Base-by-base conservation (phyloP, 2,329 filamentous ascomycete species). In the Chalaropsis thielavioides region DNA sequence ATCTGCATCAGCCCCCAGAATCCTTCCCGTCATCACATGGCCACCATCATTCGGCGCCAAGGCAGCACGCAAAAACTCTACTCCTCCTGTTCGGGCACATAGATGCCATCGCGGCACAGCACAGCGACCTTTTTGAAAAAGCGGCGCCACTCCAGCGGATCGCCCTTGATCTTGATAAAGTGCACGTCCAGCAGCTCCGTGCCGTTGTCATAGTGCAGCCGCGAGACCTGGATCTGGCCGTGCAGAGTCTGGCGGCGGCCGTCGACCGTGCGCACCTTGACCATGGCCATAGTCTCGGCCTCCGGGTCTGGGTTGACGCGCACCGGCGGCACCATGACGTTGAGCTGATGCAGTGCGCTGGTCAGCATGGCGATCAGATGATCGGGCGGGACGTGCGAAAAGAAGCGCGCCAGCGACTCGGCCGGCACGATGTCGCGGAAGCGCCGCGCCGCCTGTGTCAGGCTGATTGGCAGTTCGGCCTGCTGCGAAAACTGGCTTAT, bases 71-170 rank as follows among this genome's bases (percentile, higher is more conserved):
- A 24, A 22, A 35, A 62, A 10, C 31, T 63, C 63, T 67, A 67
- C 60, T 67, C 66, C n/a, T 67, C 63, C 68, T 72, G 67, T 59
- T 78, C 76, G 2, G 76, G 76, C 66, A 77, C 74, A 73, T 85
- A 89, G 56, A 97, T 86, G 8, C 85, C 90, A 72, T 96, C 90
- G 72, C 89, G 89, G 76, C 92, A 95, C 67, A 92, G 79, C 68
- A 95, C 80, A 38, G 89, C 89, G n/a, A 96, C 83, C 74, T 90
- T 92, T 77, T 99, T 99, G 80, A 99, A 99, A 73, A 99, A 90
- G 41, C 94, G 80, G 67, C 94, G 83, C 94, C 95, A 99, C 77
- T 97, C 92, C 61, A 99, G 76, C 4, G 94, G 94, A 77, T 99
- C 94, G 5, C 94, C 94, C 77, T 96, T 96, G 64, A 89, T 82